These are phyloP conservation scores for Myriosclerotinia scirpicola DNA, from an alignment of 2,329 filamentous ascomycete species.

Conservation along the genomic window DNA sequence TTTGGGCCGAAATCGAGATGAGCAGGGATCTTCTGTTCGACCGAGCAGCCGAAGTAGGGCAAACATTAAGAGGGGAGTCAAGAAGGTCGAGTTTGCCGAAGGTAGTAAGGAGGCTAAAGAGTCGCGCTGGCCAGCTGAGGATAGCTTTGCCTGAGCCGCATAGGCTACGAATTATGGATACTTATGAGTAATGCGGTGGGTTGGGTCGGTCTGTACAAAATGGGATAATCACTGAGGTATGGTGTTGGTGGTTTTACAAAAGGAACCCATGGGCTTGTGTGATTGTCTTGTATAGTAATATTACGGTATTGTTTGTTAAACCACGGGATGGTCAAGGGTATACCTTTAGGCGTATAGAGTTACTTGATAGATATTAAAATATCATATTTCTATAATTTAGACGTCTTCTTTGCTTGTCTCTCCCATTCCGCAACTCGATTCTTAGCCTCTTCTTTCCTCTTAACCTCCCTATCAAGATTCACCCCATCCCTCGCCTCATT, in stretches of 20 bases:
- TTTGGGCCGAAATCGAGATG: neutral
- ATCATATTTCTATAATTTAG: conserved; percentile 34
- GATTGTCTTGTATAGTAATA: conserved; percentile 24
- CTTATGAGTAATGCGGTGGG: conserved; percentile 27
- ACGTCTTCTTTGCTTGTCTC: conserved; percentile 31
- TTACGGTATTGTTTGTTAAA: conserved; percentile 18
- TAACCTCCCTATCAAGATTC: conserved; percentile 42
- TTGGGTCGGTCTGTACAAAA: conserved; percentile 27
- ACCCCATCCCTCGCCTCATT: conserved; percentile 52
- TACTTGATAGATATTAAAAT: conserved; percentile 5
- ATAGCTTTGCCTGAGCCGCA: conserved; percentile 38
- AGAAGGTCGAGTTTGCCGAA: conserved; percentile 10
- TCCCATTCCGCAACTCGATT: conserved; percentile 36
- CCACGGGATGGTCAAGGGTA: conserved; percentile 7
- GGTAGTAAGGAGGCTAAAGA: conserved; percentile 13
- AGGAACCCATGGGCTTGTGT: conserved; percentile 5
- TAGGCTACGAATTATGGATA: conserved; percentile 24
- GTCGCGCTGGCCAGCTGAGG: conserved; percentile 37
- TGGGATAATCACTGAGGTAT: conserved; percentile 24
- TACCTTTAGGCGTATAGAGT: conserved; percentile 18
- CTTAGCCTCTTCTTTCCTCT: conserved; percentile 31
- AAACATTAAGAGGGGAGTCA: neutral
- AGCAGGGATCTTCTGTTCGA: neutral
- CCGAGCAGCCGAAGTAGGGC: conserved; percentile 1
- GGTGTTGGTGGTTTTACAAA: conserved; percentile 22